phyloP scores from a whole-genome alignment of 129 eudicot species.

The Tanacetum coccineum region DNA sequence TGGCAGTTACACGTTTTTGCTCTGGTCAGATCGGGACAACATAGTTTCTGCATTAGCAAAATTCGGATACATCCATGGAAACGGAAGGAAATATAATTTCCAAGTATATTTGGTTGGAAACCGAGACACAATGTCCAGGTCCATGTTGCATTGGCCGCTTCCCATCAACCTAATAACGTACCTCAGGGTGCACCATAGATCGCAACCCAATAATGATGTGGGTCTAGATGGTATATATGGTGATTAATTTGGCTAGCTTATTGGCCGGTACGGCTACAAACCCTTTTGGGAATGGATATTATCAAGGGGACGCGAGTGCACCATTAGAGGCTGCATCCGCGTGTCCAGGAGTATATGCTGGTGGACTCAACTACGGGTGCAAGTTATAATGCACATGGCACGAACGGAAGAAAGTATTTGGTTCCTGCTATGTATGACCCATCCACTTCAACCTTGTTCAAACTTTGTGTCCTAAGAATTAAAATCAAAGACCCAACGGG shows the following conservation, averaged over 20 bases:
- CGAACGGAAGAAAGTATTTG: no score
- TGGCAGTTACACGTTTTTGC: conserved; percentile 46
- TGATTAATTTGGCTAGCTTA: background rate
- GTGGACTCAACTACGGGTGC: background rate
- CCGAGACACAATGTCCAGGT: background rate
- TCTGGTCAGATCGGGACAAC: conserved; percentile 48
- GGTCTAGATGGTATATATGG: background rate
- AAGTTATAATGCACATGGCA: no score
- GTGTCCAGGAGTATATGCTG: background rate
- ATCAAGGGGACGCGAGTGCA: background rate
- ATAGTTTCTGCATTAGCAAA: conserved; percentile 19
- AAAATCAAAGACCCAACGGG: no score
- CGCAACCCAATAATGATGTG: background rate
- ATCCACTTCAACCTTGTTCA: background rate
- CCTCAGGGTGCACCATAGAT: background rate
- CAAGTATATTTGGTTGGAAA: background rate
- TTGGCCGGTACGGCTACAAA: background rate
- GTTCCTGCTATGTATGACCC: background rate
- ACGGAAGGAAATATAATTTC: background rate
- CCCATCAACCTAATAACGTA: background rate
- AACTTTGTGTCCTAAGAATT: no score
- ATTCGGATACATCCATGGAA: background rate
- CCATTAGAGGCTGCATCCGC: background rate
- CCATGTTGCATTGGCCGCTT: background rate
- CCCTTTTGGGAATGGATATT: background rate